Evolutionary conservation across 768 basidiomycete genomes (phyloP).

Genomic region (Boletus rubescentipes): DNA sequence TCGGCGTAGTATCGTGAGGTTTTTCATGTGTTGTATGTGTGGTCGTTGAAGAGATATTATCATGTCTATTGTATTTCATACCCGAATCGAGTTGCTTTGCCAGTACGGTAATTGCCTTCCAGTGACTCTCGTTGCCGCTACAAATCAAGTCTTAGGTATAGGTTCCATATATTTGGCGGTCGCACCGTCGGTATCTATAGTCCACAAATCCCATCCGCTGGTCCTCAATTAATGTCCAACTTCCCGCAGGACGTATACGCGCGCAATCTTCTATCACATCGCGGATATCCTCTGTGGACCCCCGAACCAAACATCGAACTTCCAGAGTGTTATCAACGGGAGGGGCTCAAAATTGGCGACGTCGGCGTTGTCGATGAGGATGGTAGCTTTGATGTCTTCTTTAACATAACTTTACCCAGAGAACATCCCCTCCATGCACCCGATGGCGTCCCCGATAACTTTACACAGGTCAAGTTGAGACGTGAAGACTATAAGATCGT

Average conservation of each 20-base stretch:
- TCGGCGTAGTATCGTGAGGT: conserved; percentile 14
- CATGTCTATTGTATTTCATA: neutral
- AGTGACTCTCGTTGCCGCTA: too few species aligned
- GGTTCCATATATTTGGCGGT: too few species aligned
- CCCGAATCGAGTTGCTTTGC: neutral
- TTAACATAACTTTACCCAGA: conserved; percentile 31
- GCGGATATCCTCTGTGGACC: too few species aligned
- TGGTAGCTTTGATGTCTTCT: conserved; percentile 32
- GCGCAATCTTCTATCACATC: too few species aligned
- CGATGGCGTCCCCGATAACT: conserved; percentile 21
- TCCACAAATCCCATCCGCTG: too few species aligned
- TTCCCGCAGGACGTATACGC: too few species aligned
- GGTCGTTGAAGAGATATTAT: neutral
- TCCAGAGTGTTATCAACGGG: conserved; percentile 16
- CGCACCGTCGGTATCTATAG: too few species aligned
- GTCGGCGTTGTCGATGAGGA: conserved; percentile 22
- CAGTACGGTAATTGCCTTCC: too few species aligned
- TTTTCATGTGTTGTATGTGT: neutral
- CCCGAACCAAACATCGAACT: conserved; percentile 20
- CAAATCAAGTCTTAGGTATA: too few species aligned
- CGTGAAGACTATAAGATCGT: neutral
- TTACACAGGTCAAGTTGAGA: conserved; percentile 13
- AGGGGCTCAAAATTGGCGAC: conserved; percentile 11
- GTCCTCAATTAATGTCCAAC: too few species aligned
- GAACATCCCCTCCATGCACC: conserved; percentile 18